These are phyloP conservation scores for Aspergillus sp. DNA, from an alignment of 2,329 filamentous ascomycete species.

Conservation along the genomic window DNA sequence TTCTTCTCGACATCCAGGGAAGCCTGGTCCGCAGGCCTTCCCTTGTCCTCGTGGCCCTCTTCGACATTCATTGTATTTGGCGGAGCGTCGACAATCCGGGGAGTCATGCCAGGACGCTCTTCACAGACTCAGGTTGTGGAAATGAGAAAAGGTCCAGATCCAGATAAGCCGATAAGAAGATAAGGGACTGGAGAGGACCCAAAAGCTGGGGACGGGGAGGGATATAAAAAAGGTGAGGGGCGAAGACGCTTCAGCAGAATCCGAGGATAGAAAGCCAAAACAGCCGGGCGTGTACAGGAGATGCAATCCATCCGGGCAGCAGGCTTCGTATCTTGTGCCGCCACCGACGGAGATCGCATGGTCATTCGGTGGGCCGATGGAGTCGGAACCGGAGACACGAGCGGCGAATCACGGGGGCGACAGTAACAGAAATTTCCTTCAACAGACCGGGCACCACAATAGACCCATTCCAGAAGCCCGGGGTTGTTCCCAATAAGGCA, in stretches of 20 bases:
- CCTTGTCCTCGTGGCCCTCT: slow-evolving; percentile 5
- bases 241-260: too few species aligned
- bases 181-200: too few species aligned
- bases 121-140: neutral
- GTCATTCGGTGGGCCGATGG: slow-evolving; percentile 7
- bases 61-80: slow-evolving; percentile 8
- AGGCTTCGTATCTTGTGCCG: slow-evolving; percentile 1
- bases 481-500: neutral
- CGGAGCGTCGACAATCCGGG: slow-evolving; percentile 7
- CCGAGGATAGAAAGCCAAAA: too few species aligned
- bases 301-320: too few species aligned
- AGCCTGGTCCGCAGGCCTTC: slow-evolving; percentile 3
- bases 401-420: slow-evolving; percentile 10
- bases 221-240: neutral
- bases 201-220: neutral
- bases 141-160: neutral
- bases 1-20: slow-evolving; percentile 15
- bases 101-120: slow-evolving; percentile 4
- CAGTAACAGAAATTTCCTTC: slow-evolving; percentile 13
- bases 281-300: too few species aligned
- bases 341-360: slow-evolving; percentile 10
- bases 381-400: slow-evolving; percentile 1
- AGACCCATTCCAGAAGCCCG: neutral
- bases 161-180: neutral
- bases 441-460: neutral